Conservation (phyloP, 345 rosid genomes). For the Dipteronia dyeriana region DNA sequence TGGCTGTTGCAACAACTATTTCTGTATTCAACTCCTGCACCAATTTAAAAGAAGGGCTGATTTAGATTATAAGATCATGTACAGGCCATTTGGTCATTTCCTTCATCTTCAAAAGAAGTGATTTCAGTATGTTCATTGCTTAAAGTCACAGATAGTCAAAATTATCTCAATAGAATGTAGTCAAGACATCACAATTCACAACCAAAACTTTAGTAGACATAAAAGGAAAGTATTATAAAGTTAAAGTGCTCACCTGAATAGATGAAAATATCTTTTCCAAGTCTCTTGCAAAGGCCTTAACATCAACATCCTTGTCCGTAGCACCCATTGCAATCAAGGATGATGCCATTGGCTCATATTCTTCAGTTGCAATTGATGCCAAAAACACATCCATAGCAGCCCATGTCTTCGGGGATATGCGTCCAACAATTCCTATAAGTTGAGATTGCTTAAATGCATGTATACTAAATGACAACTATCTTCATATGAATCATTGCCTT, state of each 20-base stretch:
- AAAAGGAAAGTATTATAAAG: slow-evolving; percentile 1
- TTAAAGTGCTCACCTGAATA: slow-evolving; percentile 55
- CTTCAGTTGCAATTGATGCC: slow-evolving; percentile 77
- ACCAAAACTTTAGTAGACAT: background rate
- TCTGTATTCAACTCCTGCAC: slow-evolving; percentile 90
- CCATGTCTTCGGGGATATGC: slow-evolving; percentile 98
- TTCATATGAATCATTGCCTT: no score
- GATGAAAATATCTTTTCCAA: slow-evolving; percentile 89
- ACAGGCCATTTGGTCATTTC: no score
- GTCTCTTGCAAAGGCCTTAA: slow-evolving; percentile 84
- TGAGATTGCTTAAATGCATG: background rate
- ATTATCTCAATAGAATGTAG: background rate
- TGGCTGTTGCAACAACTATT: slow-evolving; percentile 83
- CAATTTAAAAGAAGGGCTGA: slow-evolving; percentile 9
- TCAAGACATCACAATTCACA: background rate
- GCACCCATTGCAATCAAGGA: slow-evolving; percentile 98
- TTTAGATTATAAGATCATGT: slow-evolving; percentile 3
- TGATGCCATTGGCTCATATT: slow-evolving; percentile 89
- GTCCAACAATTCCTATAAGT: slow-evolving; percentile 86
- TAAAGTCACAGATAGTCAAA: background rate
- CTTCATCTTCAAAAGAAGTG: no score
- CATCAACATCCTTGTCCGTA: slow-evolving; percentile 78
- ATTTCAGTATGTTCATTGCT: background rate
- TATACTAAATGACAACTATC: background rate
- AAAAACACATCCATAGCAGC: slow-evolving; percentile 90